Base-by-base conservation (phyloP, 345 rosid genomes). In the Geranium rotundifolium region DNA sequence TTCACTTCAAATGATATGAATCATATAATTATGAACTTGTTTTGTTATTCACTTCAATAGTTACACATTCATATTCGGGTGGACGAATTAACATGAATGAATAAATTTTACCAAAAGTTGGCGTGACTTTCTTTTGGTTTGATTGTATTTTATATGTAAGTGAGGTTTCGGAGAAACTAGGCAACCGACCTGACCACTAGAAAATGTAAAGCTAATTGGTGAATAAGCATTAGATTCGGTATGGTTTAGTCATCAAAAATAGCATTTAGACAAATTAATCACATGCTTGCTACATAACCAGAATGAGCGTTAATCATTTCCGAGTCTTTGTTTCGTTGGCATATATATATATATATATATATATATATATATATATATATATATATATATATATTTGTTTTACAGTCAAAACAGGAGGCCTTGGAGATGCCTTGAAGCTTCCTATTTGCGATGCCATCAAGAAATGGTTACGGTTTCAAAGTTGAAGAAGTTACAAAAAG, bases 391-490 rank as follows among this genome's bases (percentile, higher is more conserved):
- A 18, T n/a, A 15, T 8, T 65, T 19, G 18, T 54, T 29, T 27
- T 29, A 18, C 23, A 39, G 74, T 71, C 74, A 65, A 71, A 71
- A 50, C 65, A 14, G 56, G 60, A 56, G 59, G 73, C 46, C 39
- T 29, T 6, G 37, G 58, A 69, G 64, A 63, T 63, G 60, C 62
- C 34, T 62, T 56, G 65, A 68, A 62, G 62, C 63, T 59, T 46
- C 52, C 52, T 37, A 37, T 37, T 37, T 37, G 46, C 7, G 12
- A 37, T 37, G 46, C 12, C 2, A 5, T 6, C 9, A 37, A 37
- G 46, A 10, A 10, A 37, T 10, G 46, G 46, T 37, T 37, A 6
- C 0, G 46, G 7, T 37, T 37, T 37, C 9, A 37, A 46, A 3
- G 50, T 3, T 9, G 50, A 41, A 46, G 13, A 46, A 46, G 12